These are phyloP conservation scores for Mycena sp. DNA, from an alignment of 1,284 basidiomycete genomes.

Conservation along the genomic window DNA sequence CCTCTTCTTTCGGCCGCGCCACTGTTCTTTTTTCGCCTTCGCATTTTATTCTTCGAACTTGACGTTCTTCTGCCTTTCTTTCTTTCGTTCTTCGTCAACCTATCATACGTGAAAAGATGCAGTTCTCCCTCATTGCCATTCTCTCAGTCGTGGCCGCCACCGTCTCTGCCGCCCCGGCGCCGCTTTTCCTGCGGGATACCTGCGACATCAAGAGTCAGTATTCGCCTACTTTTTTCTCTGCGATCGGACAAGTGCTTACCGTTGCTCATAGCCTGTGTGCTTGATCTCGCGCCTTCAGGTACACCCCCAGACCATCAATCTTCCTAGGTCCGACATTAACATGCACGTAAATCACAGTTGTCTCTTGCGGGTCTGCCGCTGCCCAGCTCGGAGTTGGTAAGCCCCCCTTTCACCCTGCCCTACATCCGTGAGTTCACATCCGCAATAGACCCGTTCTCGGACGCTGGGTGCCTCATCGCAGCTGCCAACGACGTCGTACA, in stretches of 20 bases:
- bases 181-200: not conserved
- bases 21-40: conserved; percentile 10
- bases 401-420: not conserved
- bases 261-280: conserved; percentile 5
- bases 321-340: not conserved
- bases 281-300: conserved; percentile 15
- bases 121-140: conserved; percentile 14
- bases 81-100: not conserved
- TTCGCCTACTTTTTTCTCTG: not conserved
- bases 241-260: not conserved
- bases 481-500: not conserved
- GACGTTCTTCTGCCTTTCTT: conserved; percentile 11
- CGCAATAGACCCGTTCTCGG: conserved; percentile 8
- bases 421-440: not conserved
- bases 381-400: conserved; percentile 6
- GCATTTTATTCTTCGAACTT: not conserved
- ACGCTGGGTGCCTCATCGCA: conserved; percentile 5
- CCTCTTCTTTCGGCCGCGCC: conserved; percentile 17
- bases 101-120: conserved; percentile 9
- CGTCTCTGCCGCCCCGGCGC: not conserved
- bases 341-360: not conserved
- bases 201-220: conserved; percentile 9
- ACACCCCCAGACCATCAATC: too few species aligned
- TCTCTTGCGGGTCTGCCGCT: conserved; percentile 1
- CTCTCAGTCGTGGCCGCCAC: not conserved